These are phyloP conservation scores for Ophiocordyceps australis DNA, from an alignment of 2,329 filamentous ascomycete species.

Conservation along the genomic window DNA sequence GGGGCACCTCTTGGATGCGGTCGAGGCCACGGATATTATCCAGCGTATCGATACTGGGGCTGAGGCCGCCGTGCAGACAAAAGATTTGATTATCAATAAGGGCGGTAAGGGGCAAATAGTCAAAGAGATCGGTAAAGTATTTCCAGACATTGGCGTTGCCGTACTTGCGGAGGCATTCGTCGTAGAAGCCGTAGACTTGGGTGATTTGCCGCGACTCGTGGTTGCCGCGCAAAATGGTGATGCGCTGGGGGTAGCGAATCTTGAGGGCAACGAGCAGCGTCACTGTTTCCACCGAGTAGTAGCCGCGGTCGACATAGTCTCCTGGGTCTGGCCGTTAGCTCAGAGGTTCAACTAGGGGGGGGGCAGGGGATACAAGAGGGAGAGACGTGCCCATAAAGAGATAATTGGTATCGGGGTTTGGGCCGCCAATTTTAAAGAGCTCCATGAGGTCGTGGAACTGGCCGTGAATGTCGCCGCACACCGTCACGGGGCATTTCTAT, in stretches of 20 bases:
- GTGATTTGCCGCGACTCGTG: constrained; percentile 99
- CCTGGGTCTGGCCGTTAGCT: constrained; percentile 44
- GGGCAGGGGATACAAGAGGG: neutral
- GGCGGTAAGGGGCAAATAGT: constrained; percentile 91
- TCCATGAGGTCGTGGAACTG: constrained; percentile 99
- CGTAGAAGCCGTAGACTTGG: constrained; percentile 98
- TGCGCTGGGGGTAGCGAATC: constrained; percentile 93
- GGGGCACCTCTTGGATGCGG: constrained; percentile 93
- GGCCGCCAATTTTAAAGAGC: constrained; percentile 95
- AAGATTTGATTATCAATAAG: constrained; percentile 99
- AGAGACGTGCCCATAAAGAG: constrained; percentile 77
- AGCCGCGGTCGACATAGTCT: constrained; percentile 96
- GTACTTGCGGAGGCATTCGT: constrained; percentile 96
- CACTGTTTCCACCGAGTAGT: constrained; percentile 97
- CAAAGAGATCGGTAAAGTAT: constrained; percentile 96
- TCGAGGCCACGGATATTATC: constrained; percentile 93
- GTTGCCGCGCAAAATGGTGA: constrained; percentile 96
- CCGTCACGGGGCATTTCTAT: constrained; percentile 94
- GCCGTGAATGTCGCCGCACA: constrained; percentile 97
- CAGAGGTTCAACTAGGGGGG: neutral
- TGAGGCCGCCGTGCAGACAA: constrained; percentile 91
- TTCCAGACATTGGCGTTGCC: constrained; percentile 99
- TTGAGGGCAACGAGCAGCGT: constrained; percentile 92
- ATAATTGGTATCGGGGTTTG: constrained; percentile 97
- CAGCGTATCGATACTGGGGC: constrained; percentile 86